Conservation (phyloP, 805 yeast genomes). For the Starmerella powellii region DNA sequence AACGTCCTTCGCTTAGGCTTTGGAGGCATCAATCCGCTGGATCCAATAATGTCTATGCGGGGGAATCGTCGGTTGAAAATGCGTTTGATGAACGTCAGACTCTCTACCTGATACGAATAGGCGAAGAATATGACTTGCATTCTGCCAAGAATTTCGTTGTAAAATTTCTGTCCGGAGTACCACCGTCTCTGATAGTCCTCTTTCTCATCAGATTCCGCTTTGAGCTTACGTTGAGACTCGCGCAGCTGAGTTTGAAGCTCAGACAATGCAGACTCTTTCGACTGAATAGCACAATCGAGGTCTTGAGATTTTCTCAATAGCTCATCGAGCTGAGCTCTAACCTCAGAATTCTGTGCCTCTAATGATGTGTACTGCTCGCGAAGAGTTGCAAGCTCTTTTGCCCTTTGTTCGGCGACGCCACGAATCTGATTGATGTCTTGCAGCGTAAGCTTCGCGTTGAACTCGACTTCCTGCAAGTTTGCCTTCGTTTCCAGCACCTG, state of each 20-base stretch:
- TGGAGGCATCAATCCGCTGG: background rate
- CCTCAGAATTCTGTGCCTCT: background rate
- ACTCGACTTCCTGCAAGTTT: background rate
- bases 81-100: constrained; percentile 1
- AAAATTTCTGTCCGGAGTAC: too few species aligned
- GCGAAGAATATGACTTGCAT: too few species aligned
- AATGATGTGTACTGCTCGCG: background rate
- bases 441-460: background rate
- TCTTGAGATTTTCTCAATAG: too few species aligned
- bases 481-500: background rate
- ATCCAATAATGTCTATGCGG: background rate
- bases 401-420: too few species aligned
- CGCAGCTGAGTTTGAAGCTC: background rate
- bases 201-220: background rate
- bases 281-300: too few species aligned
- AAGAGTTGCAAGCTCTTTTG: background rate
- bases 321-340: background rate
- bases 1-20: background rate
- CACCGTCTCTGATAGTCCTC: too few species aligned
- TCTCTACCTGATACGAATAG: too few species aligned
- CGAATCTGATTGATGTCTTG: background rate
- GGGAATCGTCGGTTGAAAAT: background rate
- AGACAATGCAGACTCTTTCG: too few species aligned
- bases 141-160: too few species aligned
- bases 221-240: background rate